Conservation (phyloP, 106 monocot species). For the Phalaenopsis equestris region DNA sequence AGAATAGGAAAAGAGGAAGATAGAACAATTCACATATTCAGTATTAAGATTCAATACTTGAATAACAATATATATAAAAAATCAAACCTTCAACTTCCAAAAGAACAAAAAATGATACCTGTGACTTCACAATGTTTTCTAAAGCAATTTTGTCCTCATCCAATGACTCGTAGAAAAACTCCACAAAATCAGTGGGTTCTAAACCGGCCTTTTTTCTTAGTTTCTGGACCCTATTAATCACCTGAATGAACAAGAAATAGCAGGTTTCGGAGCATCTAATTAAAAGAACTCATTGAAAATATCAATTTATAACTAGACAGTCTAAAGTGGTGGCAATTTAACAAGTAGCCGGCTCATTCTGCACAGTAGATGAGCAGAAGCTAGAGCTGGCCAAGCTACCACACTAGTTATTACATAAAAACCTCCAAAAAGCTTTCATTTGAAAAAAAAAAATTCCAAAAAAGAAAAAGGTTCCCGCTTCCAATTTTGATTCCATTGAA, state of each 20-base stretch:
- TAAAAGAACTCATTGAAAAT: neutral
- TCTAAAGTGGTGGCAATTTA: neutral
- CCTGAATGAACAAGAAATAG: slow-evolving; percentile 26
- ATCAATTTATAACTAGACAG: neutral
- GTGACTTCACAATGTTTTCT: slow-evolving; percentile 55
- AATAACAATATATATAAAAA: no score
- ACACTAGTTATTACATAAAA: no score
- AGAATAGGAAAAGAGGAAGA: neutral
- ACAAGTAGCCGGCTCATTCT: neutral
- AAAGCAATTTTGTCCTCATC: slow-evolving; percentile 32
- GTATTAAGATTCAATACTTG: no score
- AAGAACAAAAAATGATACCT: slow-evolving; percentile 28
- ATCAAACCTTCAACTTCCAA: no score
- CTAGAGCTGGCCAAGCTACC: no score
- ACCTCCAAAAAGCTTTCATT: no score
- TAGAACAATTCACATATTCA: neutral
- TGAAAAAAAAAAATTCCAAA: neutral
- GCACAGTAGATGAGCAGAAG: neutral
- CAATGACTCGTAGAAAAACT: slow-evolving; percentile 66
- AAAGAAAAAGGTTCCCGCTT: no score
- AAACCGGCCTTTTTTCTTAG: slow-evolving; percentile 83
- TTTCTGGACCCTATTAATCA: slow-evolving; percentile 92
- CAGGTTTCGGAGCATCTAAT: neutral
- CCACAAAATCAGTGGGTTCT: slow-evolving; percentile 82
- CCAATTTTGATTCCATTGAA: no score